Base-by-base conservation (phyloP, 169 alveolate species). In the Hepatocystis sp. region DNA sequence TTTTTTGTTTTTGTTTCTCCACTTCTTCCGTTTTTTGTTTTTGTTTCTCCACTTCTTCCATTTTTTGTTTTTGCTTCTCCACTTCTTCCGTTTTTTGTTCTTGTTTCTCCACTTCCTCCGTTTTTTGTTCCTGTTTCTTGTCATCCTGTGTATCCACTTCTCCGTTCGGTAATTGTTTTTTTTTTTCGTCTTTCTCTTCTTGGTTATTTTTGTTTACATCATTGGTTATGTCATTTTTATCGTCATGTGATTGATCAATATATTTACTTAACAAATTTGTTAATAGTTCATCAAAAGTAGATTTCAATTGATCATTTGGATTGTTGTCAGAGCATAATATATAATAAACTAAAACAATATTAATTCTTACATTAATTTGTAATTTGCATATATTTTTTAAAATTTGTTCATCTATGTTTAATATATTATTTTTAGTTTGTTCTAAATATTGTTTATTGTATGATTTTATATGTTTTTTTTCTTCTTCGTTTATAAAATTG, bases 351-450 rank as follows among this genome's bases (percentile, higher is more conserved):
- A 81, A 23, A 32, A 52, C 66, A 17, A 81, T 63, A 52, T 84
- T 81, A 36, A 81, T 63, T 65, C 89, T 60, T 7, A 81, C 89
- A 15, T 81, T 81, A 34, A 61, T 23, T 63, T 81, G 81, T 39
- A 81, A 63, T 63, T 81, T 81, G 2, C 39, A 39, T 34, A 81
- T 63, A 30, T 49, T 81, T 42, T 47, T 32, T 47, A 81, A 32
- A 63, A 81, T 25, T n/a, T 32, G 67, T 21, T 36, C 34, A 17
- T 64, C 67, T 4, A 27, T 17, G n/a, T 39, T 67, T 17, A 3
- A 49, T 4, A 28, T 1, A n/a, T 30, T 19, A 3, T 64, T 17
- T 64, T 40, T 42, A 1, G 51, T 27, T 30, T 49, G 28, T 25
- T 61, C 44, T 17, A 34, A 23, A 47, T 28, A 55, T 61, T 61